phyloP scores from a whole-genome alignment of 495 filamentous ascomycete genomes.

The Evernia prunastri region DNA sequence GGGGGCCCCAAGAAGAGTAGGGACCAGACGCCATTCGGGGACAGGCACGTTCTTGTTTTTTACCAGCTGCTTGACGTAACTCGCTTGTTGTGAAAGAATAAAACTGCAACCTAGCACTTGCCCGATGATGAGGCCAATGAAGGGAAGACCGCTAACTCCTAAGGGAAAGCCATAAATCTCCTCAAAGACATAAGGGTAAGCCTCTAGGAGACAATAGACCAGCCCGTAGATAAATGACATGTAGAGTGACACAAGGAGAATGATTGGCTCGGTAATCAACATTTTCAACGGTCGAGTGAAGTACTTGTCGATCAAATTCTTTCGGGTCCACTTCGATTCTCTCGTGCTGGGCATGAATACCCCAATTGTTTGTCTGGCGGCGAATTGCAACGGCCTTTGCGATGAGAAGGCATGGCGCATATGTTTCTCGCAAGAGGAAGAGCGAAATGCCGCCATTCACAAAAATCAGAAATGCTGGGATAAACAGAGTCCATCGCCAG shows the following conservation, averaged over 20 bases:
- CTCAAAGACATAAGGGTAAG: conserved; percentile 55
- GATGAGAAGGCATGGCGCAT: conserved; percentile 49
- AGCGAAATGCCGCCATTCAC: conserved; percentile 43
- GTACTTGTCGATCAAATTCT: conserved; percentile 45
- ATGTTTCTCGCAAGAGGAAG: conserved; percentile 55
- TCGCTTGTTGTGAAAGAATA: conserved; percentile 42
- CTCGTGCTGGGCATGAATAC: conserved; percentile 52
- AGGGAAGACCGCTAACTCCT: conserved; percentile 50
- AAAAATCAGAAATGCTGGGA: conserved; percentile 36
- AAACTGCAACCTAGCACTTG: conserved; percentile 40
- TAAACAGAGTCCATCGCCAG: conserved; percentile 45
- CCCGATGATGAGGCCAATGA: conserved; percentile 54
- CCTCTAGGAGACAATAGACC: conserved; percentile 56
- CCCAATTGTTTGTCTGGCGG: conserved; percentile 54
- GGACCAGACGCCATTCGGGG: conserved; percentile 53
- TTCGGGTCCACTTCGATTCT: conserved; percentile 42
- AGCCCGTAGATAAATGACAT: conserved; percentile 51
- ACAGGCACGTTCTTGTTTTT: conserved; percentile 43
- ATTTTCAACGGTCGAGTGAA: conserved; percentile 55
- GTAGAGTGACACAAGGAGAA: conserved; percentile 42
- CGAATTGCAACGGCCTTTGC: conserved; percentile 50
- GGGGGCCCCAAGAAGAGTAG: conserved; percentile 50
- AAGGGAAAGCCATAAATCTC: conserved; percentile 35
- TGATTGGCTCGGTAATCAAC: conserved; percentile 53
- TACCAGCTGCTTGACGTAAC: conserved; percentile 46